Conservation (phyloP, 2,329 filamentous ascomycete genomes). For the Ascochyta clinopodiicola region DNA sequence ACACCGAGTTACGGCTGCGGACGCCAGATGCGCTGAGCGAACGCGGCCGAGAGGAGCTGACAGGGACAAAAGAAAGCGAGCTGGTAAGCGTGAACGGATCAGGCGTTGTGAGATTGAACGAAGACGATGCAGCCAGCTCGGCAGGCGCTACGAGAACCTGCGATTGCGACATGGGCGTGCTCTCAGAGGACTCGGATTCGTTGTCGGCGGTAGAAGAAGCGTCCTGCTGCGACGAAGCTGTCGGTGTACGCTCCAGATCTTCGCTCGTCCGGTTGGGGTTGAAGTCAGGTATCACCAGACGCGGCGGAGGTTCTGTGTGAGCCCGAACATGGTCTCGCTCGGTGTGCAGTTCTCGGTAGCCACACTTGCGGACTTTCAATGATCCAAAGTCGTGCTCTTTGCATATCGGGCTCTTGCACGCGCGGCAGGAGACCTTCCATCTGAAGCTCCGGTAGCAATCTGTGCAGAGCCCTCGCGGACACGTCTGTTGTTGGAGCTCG, state of each 20-base stretch:
- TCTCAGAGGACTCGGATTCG: slow-evolving; percentile 36
- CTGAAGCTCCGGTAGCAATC: slow-evolving; percentile 64
- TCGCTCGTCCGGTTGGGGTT: slow-evolving; percentile 38
- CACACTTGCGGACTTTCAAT: slow-evolving; percentile 63
- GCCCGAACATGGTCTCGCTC: slow-evolving; percentile 53
- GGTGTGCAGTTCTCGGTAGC: slow-evolving; percentile 60
- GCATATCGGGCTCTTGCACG: slow-evolving; percentile 63
- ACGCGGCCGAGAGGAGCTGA: slow-evolving; percentile 46
- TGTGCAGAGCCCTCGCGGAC: slow-evolving; percentile 63
- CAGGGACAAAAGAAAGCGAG: slow-evolving; percentile 39
- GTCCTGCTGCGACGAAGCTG: slow-evolving; percentile 30
- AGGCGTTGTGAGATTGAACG: slow-evolving; percentile 32
- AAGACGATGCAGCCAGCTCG: slow-evolving; percentile 37
- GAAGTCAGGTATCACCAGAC: slow-evolving; percentile 47
- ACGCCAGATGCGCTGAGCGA: slow-evolving; percentile 48
- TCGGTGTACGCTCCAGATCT: slow-evolving; percentile 35
- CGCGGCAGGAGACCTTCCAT: slow-evolving; percentile 66
- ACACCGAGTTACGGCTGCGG: slow-evolving; percentile 39
- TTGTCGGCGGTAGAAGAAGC: slow-evolving; percentile 32
- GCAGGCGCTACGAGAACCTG: slow-evolving; percentile 41
- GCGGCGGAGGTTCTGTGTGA: slow-evolving; percentile 42
- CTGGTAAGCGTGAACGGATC: slow-evolving; percentile 34
- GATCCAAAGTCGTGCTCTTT: slow-evolving; percentile 66
- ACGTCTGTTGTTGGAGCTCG: slow-evolving; percentile 53
- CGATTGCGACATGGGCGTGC: slow-evolving; percentile 43